These are phyloP conservation scores for Nicotiana sylvestris DNA, from an alignment of 257 asterid genomes.

Conservation along the genomic window DNA sequence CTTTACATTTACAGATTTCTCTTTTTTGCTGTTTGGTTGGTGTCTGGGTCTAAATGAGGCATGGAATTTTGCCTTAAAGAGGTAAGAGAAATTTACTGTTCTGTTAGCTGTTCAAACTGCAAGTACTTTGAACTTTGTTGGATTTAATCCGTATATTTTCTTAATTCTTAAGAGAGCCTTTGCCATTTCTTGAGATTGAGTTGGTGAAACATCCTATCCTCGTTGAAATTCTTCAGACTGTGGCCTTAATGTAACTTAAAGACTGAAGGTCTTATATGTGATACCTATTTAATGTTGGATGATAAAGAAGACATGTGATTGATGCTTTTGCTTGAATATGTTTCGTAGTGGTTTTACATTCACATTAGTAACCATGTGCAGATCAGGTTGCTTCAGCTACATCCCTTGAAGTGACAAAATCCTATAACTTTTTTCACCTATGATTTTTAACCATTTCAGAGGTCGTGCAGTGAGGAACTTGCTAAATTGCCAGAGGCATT, in stretches of 20 bases:
- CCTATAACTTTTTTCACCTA: background rate
- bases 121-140: background rate
- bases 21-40: constrained; percentile 11
- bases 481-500: constrained; percentile 35
- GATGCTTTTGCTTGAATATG: background rate
- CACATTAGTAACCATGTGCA: background rate
- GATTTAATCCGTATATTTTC: background rate
- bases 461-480: constrained; percentile 29
- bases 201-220: constrained; percentile 6
- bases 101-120: too few relatives aligned
- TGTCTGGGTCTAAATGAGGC: background rate
- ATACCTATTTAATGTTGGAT: background rate
- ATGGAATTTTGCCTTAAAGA: background rate
- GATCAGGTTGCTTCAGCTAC: background rate
- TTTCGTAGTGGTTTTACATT: background rate
- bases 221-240: background rate
- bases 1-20: background rate
- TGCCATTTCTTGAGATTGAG: background rate
- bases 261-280: background rate
- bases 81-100: background rate
- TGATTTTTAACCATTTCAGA: constrained; percentile 37
- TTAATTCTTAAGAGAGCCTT: background rate
- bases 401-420: background rate
- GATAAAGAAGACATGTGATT: background rate
- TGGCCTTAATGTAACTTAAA: background rate